Evolutionary conservation across 1,139 yeast genomes (phyloP).

Genomic region (Hansenula sp.): DNA sequence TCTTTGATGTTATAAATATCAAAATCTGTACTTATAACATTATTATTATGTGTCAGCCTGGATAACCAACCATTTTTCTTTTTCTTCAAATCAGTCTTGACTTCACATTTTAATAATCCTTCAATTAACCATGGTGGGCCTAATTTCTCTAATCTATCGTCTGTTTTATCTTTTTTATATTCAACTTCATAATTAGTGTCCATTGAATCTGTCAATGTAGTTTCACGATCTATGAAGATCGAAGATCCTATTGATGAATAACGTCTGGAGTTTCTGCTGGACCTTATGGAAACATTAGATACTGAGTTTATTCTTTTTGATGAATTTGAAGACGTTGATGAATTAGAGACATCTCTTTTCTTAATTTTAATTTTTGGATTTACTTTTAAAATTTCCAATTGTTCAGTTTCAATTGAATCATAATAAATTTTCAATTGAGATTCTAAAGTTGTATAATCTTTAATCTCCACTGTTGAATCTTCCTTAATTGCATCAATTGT

Average conservation of each 20-base stretch:
- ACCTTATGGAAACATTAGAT: conserved; percentile 16
- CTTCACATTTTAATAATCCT: conserved; percentile 49
- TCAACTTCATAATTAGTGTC: conserved; percentile 16
- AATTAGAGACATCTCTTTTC: conserved; percentile 5
- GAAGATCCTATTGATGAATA: conserved; percentile 20
- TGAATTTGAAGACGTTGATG: conserved; percentile 4
- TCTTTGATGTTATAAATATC: conserved; percentile 17
- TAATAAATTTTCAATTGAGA: conserved; percentile 7
- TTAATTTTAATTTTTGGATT: neutral
- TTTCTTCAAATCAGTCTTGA: conserved; percentile 12
- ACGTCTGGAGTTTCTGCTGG: conserved; percentile 13
- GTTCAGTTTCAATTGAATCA: conserved; percentile 12
- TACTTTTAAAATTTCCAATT: conserved; percentile 13
- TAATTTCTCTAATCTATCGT: conserved; percentile 54
- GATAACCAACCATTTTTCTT: conserved; percentile 19
- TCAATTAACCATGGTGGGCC: conserved; percentile 83
- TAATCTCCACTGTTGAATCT: conserved; percentile 30
- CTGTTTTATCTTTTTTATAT: conserved; percentile 28
- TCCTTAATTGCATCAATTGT: conserved; percentile 41
- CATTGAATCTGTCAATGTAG: conserved; percentile 22
- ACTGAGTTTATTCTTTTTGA: conserved; percentile 6
- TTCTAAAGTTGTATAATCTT: conserved; percentile 20
- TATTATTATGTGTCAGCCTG: conserved; percentile 10
- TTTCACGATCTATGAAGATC: conserved; percentile 4
- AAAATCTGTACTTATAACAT: conserved; percentile 14